Percentiles rank a stretch among this genome's conserved stretches.
Conservation (phyloP, 345 rosid genomes). For the Eucalyptus caleyi region DNA sequence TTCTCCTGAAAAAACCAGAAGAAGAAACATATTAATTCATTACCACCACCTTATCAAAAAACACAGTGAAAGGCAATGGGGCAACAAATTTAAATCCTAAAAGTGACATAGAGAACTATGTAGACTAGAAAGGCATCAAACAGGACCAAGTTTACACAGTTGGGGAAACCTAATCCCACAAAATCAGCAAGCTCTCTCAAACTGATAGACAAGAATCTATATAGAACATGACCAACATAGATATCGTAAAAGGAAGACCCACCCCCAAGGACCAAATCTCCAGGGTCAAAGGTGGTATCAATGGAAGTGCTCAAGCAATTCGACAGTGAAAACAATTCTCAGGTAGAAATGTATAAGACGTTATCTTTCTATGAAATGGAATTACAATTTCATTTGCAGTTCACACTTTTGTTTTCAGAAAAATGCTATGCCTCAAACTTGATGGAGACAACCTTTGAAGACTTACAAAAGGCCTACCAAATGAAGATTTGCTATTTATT, state of each 20-base stretch:
- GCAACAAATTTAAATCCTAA: neutral
- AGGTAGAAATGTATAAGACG: neutral
- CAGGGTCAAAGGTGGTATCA: neutral
- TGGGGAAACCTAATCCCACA: neutral
- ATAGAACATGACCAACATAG: neutral
- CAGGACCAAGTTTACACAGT: neutral
- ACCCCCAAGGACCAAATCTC: neutral
- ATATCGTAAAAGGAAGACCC: neutral
- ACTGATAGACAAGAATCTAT: neutral
- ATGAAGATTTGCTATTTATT: neutral
- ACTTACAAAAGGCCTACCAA: neutral
- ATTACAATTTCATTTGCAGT: neutral
- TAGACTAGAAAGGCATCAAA: neutral
- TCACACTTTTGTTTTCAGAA: neutral
- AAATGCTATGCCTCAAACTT: neutral
- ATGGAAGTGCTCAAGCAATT: neutral
- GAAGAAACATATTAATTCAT: neutral
- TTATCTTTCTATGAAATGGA: neutral
- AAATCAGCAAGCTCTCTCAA: neutral
- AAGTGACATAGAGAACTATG: neutral
- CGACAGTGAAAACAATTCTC: neutral
- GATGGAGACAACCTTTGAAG: neutral
- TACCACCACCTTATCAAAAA: neutral
- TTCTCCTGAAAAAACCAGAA: neutral
- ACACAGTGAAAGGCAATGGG: neutral